These are phyloP conservation scores for Xylaria sp. DNA, from an alignment of 2,329 filamentous ascomycete genomes.

Conservation along the genomic window DNA sequence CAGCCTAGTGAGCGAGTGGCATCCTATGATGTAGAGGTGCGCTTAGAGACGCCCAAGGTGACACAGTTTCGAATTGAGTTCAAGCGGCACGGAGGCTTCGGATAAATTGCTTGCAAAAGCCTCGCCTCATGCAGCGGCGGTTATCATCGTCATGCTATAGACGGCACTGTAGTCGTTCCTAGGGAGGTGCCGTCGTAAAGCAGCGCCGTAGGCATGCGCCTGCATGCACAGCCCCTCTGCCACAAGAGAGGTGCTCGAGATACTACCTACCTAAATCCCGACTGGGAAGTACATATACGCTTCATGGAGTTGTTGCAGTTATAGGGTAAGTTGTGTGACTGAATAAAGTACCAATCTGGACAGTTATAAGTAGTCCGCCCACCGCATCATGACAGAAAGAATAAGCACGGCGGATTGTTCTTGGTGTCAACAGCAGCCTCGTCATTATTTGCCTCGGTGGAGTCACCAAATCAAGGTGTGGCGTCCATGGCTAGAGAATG, in stretches of 20 bases:
- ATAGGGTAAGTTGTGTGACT: neutral
- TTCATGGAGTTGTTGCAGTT: neutral
- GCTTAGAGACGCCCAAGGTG: neutral
- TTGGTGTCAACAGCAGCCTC: constrained; percentile 1
- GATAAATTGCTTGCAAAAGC: constrained; percentile 11
- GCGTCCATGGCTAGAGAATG: neutral
- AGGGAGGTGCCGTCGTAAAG: neutral
- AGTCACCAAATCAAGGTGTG: neutral
- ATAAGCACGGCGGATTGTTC: neutral
- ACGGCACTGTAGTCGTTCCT: neutral
- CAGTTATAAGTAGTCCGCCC: neutral
- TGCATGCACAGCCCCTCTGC: constrained; percentile 17
- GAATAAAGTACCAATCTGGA: neutral
- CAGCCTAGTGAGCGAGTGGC: neutral
- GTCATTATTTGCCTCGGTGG: neutral
- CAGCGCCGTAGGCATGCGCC: constrained; percentile 15
- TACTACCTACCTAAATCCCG: neutral
- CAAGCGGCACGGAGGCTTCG: neutral
- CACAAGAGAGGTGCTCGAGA: neutral
- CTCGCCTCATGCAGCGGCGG: neutral
- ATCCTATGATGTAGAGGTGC: neutral
- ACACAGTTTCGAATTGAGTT: neutral
- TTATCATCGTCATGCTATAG: neutral
- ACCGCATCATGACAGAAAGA: neutral
- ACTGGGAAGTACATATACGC: neutral